Percentiles rank a stretch among this genome's conserved stretches.
These are phyloP conservation scores for Geotrichum bryndzae DNA, from an alignment of 1,139 yeast species.

Conservation along the genomic window DNA sequence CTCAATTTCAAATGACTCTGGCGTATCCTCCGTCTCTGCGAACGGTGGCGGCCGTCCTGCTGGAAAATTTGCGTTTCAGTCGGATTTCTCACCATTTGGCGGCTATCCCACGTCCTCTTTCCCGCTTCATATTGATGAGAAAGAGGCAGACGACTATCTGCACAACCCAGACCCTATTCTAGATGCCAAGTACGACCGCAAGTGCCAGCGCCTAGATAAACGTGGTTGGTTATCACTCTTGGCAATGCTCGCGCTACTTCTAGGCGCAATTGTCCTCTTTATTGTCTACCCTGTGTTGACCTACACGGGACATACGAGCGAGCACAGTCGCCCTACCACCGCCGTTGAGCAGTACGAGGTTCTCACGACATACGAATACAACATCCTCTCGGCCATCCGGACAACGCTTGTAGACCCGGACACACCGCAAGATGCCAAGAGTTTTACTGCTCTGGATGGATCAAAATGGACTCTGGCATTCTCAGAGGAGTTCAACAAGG, in stretches of 20 bases:
- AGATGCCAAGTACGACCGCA: constrained; percentile 72
- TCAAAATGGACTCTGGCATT: constrained; percentile 66
- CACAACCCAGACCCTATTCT: constrained; percentile 91
- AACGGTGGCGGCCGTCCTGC: constrained; percentile 5
- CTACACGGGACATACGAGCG: constrained; percentile 54
- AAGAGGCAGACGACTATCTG: constrained; percentile 84
- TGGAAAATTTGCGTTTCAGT: constrained; percentile 34
- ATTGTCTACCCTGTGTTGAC: constrained; percentile 70
- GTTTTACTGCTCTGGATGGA: constrained; percentile 47
- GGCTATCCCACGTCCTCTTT: constrained; percentile 88
- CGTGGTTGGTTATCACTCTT: constrained; percentile 37
- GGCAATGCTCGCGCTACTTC: constrained; percentile 50
- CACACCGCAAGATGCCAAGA: constrained; percentile 55
- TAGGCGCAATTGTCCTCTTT: constrained; percentile 62
- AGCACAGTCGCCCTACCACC: constrained; percentile 15
- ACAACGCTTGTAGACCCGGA: constrained; percentile 66
- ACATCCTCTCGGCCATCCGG: constrained; percentile 56
- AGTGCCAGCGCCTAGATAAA: constrained; percentile 45
- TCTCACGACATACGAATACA: constrained; percentile 54
- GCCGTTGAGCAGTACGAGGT: constrained; percentile 32
- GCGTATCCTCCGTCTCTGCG: constrained; percentile 26
- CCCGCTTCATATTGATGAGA: constrained; percentile 80
- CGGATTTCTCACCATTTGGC: constrained; percentile 72
- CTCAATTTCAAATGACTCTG: constrained; percentile 27
- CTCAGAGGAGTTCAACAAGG: constrained; percentile 77